Conservation (phyloP, 1,139 yeast species). For the Geotrichum bryndzae region DNA sequence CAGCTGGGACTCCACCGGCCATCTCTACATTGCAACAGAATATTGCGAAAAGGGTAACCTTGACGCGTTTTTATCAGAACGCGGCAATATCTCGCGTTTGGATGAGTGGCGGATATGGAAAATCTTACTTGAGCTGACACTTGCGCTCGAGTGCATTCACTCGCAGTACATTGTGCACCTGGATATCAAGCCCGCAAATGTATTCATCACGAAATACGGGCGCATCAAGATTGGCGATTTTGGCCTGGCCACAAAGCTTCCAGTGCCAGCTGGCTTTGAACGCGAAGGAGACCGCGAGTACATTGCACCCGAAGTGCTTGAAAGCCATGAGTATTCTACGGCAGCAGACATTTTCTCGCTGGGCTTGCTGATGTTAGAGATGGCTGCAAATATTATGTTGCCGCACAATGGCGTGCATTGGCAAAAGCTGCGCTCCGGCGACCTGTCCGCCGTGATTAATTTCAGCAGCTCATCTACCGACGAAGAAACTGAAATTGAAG, state of each 20-base stretch:
- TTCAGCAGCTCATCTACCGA: slow-evolving; percentile 40
- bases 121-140: slow-evolving; percentile 71
- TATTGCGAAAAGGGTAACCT: slow-evolving; percentile 91
- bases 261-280: slow-evolving; percentile 50
- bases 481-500: neutral
- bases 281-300: slow-evolving; percentile 96
- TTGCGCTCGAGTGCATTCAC: slow-evolving; percentile 77
- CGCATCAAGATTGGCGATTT: slow-evolving; percentile 80
- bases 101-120: slow-evolving; percentile 99
- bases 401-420: slow-evolving; percentile 97
- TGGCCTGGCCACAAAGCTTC: slow-evolving; percentile 61
- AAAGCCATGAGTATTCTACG: slow-evolving; percentile 75
- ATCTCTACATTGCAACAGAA: slow-evolving; percentile 88
- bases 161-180: slow-evolving; percentile 69
- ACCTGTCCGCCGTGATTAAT: slow-evolving; percentile 88
- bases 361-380: slow-evolving; percentile 87
- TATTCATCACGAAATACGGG: slow-evolving; percentile 92
- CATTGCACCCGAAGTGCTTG: slow-evolving; percentile 92
- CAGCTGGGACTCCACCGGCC: slow-evolving; percentile 75
- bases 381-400: slow-evolving; percentile 88
- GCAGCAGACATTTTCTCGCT: slow-evolving; percentile 92
- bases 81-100: slow-evolving; percentile 61
- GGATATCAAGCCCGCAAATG: slow-evolving; percentile 91
- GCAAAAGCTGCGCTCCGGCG: slow-evolving; percentile 94
- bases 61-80: slow-evolving; percentile 70